These are phyloP conservation scores for Alternaria burnsii DNA, from an alignment of 2,329 filamentous ascomycete species.

Conservation along the genomic window DNA sequence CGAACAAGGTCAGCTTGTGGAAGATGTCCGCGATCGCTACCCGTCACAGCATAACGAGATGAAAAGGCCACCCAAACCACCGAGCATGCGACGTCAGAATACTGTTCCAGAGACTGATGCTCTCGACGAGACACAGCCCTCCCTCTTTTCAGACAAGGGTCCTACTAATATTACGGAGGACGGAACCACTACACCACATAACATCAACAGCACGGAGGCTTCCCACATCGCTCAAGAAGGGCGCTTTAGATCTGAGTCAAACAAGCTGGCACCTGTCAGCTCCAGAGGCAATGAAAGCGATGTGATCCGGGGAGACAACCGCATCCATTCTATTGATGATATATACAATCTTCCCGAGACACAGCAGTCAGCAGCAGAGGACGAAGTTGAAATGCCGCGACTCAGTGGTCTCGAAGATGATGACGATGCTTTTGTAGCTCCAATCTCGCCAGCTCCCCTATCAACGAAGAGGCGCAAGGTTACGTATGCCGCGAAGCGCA, in stretches of 20 bases:
- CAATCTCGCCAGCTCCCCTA: slow-evolving; percentile 33
- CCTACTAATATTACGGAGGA: neutral
- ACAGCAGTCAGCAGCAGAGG: slow-evolving; percentile 39
- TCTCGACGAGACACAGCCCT: slow-evolving; percentile 46
- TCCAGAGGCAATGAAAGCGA: slow-evolving; percentile 29
- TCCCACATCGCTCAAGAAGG: slow-evolving; percentile 53
- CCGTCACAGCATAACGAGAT: neutral
- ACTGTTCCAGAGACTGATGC: slow-evolving; percentile 47
- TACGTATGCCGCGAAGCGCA: slow-evolving; percentile 33
- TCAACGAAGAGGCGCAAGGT: slow-evolving; percentile 45
- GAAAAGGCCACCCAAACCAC: slow-evolving; percentile 6
- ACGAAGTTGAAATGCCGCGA: slow-evolving; percentile 45
- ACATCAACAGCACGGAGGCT: slow-evolving; percentile 32
- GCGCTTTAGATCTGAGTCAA: slow-evolving; percentile 36
- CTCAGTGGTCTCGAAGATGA: slow-evolving; percentile 43
- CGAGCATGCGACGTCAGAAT: slow-evolving; percentile 34
- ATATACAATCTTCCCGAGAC: slow-evolving; percentile 49
- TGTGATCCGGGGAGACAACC: slow-evolving; percentile 12
- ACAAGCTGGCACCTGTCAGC: slow-evolving; percentile 17
- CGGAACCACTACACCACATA: neutral
- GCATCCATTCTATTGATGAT: slow-evolving; percentile 45
- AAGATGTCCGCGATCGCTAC: neutral
- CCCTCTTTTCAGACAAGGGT: slow-evolving; percentile 26
- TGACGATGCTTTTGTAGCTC: slow-evolving; percentile 44
- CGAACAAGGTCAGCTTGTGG: slow-evolving; percentile 19